Base-by-base conservation (phyloP, 495 filamentous ascomycete species). In the Podospora conica region DNA sequence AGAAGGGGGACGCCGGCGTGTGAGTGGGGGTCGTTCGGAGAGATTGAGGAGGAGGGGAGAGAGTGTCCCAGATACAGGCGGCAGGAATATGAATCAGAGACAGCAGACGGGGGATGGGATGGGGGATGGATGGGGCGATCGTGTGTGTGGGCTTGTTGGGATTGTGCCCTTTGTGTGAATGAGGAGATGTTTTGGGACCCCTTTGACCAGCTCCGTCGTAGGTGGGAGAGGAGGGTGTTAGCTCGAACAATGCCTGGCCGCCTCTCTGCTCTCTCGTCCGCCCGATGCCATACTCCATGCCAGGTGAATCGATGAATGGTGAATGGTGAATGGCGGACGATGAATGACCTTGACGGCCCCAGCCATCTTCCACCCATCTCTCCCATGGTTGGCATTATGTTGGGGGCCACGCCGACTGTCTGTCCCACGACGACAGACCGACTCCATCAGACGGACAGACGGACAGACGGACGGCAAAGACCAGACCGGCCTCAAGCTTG, bases 331-430 rank as follows among this genome's bases (percentile, higher is more conserved):
- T n/a, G n/a, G n/a, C n/a, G n/a, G 15, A 18, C 3, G 59, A 6
- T 61, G 27, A 61, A 77, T 76, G 62, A 71, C 72, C 73, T 73
- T 75, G 74, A 73, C 66, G 66, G 33, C 65, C 56, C 53, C 61
- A 62, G 54, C 28, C 24, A 60, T 29, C 58, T 29, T 28, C 24
- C 21, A 25, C n/a, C 28, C 27, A 60, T 60, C 20, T 12, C 3
- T 8, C 53, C 66, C 64, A 59, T 27, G 61, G 65, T 69, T 56
- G 61, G 66, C 64, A 76, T 71, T 65, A 63, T 69, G 63, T 55
- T 61, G 64, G 66, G 56, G 58, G 21, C 53, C 33, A 58, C 58
- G n/a, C 23, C 62, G 61, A 48, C 40, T n/a, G n/a, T n/a, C n/a
- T 48, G 40, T 6, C 40, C 40, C 25, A 27, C 25, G 25, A 27